These are phyloP conservation scores for Hortaea werneckii DNA, from an alignment of 2,329 filamentous ascomycete species.

Conservation along the genomic window DNA sequence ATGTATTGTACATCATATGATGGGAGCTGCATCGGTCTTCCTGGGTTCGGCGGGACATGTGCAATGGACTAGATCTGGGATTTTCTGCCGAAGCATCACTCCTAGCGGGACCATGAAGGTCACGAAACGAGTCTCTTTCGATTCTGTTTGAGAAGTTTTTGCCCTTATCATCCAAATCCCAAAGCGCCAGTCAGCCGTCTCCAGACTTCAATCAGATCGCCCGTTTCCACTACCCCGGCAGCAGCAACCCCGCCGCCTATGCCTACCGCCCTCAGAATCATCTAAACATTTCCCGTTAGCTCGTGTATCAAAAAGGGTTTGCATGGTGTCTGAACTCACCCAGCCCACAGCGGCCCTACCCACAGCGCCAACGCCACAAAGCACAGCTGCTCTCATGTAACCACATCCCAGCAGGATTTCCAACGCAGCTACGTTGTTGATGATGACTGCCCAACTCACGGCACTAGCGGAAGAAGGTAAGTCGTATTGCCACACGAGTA, in stretches of 20 bases:
- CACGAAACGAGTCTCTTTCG: too few relatives aligned
- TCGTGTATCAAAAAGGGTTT: constrained; percentile 4
- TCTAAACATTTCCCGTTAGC: constrained; percentile 8
- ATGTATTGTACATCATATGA: too few relatives aligned
- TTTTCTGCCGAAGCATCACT: too few relatives aligned
- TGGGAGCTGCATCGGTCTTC: too few relatives aligned
- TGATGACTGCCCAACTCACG: constrained; percentile 76
- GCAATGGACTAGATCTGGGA: too few relatives aligned
- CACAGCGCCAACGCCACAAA: constrained; percentile 69
- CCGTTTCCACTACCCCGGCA: constrained; percentile 28
- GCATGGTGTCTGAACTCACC: constrained; percentile 27
- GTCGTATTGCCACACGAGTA: constrained; percentile 96
- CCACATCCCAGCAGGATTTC: constrained; percentile 87
- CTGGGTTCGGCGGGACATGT: too few relatives aligned
- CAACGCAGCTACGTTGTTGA: constrained; percentile 90
- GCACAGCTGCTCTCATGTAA: constrained; percentile 63
- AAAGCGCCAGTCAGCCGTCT: constrained; percentile 16
- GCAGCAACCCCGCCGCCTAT: constrained; percentile 40
- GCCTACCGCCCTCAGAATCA: constrained; percentile 59
- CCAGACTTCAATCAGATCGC: constrained; percentile 28
- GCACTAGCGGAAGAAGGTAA: constrained; percentile 66
- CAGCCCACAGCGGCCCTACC: constrained; percentile 66
- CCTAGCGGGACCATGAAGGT: too few relatives aligned
- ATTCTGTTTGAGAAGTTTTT: too few relatives aligned
- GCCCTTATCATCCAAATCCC: background rate